Evolutionary conservation across 345 rosid species (phyloP), one percentile per base, ranked within the genome.

Genomic region (Trapa incisa): DNA sequence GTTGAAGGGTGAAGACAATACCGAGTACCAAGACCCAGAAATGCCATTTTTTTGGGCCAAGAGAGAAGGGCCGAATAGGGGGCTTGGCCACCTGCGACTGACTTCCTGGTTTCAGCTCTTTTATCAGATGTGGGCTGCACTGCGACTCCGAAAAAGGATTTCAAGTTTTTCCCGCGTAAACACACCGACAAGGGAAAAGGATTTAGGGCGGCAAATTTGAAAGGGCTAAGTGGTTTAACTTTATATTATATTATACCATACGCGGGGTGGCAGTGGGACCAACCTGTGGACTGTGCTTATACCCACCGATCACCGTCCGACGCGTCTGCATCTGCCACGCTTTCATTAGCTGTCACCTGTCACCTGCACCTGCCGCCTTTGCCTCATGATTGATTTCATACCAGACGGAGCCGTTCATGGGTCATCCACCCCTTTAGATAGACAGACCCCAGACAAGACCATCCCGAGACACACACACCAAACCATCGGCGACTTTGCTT

Each of bases 101-200:
- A 22, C 29, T 22, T 22, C 29, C 29, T 22, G 29, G 29, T 22
- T 22, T 22, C 29, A 22, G 29, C 29, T 22, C 29, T 22, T 22
- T 22, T 22, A 22, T 22, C 29, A 22, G 29, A 22, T 22, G 29
- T 22, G 29, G 29, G 29, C 29, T 22, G 29, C 29, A 22, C 29
- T 22, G 29, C 29, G 29, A 22, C 29, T 22, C 29, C 29, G 29
- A 41, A 41, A 41, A 41, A 41, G 2, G 7, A 41, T 41, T 41
- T 3, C 43, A 41, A 41, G 48, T 45, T 2, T 71, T 69, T 81
- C 84, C 85, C 84, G 81, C 85, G 74, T 67, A 63, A 62, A 64
- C 33, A 64, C 33, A 50, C 54, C 54, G 54, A 50, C 54, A 14
- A 50, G n/a, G 3, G 17, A 62, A 47, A 37, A 62, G 29, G 61